Base-by-base conservation (phyloP, 2,329 filamentous ascomycete species). In the Ascochyta koolunga region DNA sequence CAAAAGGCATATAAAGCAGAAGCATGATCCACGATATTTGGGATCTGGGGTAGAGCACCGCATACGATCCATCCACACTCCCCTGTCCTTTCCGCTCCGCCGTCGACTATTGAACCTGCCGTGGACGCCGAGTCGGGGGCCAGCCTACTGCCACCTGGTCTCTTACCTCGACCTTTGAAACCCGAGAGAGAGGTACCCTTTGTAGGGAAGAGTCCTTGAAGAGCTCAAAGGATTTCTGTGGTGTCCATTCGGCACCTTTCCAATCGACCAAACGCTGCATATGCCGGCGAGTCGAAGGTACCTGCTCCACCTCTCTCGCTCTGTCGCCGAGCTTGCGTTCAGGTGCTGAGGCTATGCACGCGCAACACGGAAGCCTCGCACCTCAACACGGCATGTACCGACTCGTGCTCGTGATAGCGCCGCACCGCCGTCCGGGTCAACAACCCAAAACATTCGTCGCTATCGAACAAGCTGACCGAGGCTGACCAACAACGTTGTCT, bases 1-100 rank as follows among this genome's bases (percentile, higher is more conserved):
- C 46, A 40, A 29, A 33, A 19, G 25, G 18, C 50, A 48, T 67
- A 67, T 69, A 68, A 63, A 59, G 45, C 18, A 37, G 40, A 49
- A 40, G 38, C 53, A 16, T 29, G 38, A 33, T 49, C 51, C 56
- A 40, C 29, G 6, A 27, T 5, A 3, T 3, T 15, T 22, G 3
- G 10, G 5, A 7, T 18, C 40, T 50, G 24, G 0, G 16, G 16
- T 7, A 19, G 9, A 16, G 19, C 9, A 25, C 40, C 31, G 29
- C 31, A 40, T 25, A 41, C 35, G 19, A 24, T 45, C 51, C 15
- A 36, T 11, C 25, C 19, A 7, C 35, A 27, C 22, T 49, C 50
- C 53, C 53, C 58, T 56, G 21, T 40, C 56, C 51, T 51, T 35
- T 45, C 45, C 49, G 48, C 21, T 35, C 40, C 50, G 49, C 47